These are phyloP conservation scores for Hygrophoropsis aurantiaca DNA, from an alignment of 768 basidiomycete genomes.

Conservation along the genomic window DNA sequence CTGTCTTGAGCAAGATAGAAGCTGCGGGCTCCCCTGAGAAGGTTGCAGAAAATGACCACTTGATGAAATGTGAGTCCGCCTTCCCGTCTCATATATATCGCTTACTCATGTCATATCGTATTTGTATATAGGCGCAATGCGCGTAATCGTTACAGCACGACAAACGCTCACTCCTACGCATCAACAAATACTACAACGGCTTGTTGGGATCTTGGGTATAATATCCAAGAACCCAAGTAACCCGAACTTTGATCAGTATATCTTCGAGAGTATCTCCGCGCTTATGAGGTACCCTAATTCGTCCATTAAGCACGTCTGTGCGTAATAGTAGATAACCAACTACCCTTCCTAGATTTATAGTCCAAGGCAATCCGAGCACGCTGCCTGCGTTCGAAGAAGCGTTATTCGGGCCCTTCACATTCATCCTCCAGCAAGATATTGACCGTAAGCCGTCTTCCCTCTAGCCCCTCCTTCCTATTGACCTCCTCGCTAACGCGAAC, in stretches of 20 bases:
- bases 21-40: slow-evolving; percentile 80
- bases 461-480: neutral
- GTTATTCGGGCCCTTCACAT: slow-evolving; percentile 83
- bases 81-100: neutral
- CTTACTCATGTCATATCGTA: slow-evolving; percentile 2
- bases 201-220: slow-evolving; percentile 81
- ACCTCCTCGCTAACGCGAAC: neutral
- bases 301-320: neutral
- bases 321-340: slow-evolving; percentile 1
- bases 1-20: slow-evolving; percentile 80
- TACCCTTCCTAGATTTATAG: slow-evolving; percentile 63
- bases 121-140: slow-evolving; percentile 76
- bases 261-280: slow-evolving; percentile 95
- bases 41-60: slow-evolving; percentile 94
- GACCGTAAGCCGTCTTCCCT: slow-evolving; percentile 68
- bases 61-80: slow-evolving; percentile 87
- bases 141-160: slow-evolving; percentile 87
- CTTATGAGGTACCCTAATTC: slow-evolving; percentile 72
- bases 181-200: slow-evolving; percentile 61
- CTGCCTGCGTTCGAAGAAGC: slow-evolving; percentile 75
- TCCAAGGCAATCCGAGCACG: slow-evolving; percentile 64
- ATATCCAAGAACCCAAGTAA: slow-evolving; percentile 97
- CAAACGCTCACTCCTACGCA: slow-evolving; percentile 71
- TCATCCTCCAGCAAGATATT: slow-evolving; percentile 90
- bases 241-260: slow-evolving; percentile 96